Base-by-base conservation (phyloP, 345 rosid genomes). In the Populus ilicifolia region DNA sequence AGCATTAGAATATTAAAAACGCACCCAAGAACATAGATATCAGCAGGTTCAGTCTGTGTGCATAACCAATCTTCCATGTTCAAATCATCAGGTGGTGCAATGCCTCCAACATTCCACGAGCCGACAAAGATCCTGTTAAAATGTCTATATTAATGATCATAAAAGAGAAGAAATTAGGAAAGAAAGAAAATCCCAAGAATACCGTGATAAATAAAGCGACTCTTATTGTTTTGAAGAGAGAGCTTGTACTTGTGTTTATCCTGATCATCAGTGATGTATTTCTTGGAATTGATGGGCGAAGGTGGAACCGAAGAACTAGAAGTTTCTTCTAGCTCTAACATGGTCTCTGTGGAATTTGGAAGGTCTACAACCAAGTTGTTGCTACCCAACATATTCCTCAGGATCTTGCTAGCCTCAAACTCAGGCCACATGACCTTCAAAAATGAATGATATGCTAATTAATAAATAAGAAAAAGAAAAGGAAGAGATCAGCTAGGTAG, bases 41-140 rank as follows among this genome's bases (percentile, higher is more conserved):
- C 86, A 18, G 84, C 78, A 0, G 78, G 73, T 43, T 69, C 25
- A 36, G 77, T 23, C 5, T 23, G 65, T 29, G 50, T 54, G 1
- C 48, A 30, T 21, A 85, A 78, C 86, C 85, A 85, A 52, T 80
- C 80, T 70, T 71, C 78, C 44, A 83, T 50, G 71, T 80, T 77
- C 64, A 83, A 27, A 23, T 48, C 76, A 14, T 73, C 86, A 10
- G 80, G 75, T 11, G 86, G 88, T 12, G 65, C 27, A 27, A 72
- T 76, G 12, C 88, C 88, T 41, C 88, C 88, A 23, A 80, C 86
- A 62, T 85, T 85, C 88, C 88, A 85, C 29, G 88, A 75, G 44
- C 88, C 79, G n/a, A 85, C 88, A 12, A 83, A 83, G 56, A 85
- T 80, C 69, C 88, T 76, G 39, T 59, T 35, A 61, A 70, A 29